Percentiles rank a stretch among this genome's conserved stretches.
phyloP scores from a whole-genome alignment of 192 early-diverging fungal genomes.

The Diversispora epigaea region DNA sequence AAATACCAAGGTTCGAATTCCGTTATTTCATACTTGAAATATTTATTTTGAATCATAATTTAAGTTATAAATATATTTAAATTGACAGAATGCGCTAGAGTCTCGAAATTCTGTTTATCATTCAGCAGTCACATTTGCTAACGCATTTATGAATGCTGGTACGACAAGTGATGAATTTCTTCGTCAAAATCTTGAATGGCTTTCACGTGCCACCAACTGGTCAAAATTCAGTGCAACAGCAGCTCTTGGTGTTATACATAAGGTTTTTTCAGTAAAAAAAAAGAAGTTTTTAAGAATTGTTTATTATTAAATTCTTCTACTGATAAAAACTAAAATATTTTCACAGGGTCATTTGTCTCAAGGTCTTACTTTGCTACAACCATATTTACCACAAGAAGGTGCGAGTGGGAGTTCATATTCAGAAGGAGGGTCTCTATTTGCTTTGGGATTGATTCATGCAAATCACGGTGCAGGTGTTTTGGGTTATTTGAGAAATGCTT shows the following conservation, averaged over 20 bases:
- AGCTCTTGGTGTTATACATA: conserved; percentile 96
- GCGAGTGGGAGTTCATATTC: conserved; percentile 85
- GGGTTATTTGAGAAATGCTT: conserved; percentile 76
- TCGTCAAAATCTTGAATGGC: conserved; percentile 96
- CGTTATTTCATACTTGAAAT: neutral
- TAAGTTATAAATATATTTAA: neutral
- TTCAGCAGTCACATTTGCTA: conserved; percentile 93
- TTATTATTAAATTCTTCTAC: neutral
- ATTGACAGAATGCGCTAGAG: conserved; percentile 75
- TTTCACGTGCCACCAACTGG: conserved; percentile 96
- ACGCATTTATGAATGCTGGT: conserved; percentile 97
- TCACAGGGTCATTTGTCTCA: conserved; percentile 83
- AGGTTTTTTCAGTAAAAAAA: conserved; percentile 39
- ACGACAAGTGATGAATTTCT: conserved; percentile 98
- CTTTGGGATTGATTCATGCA: conserved; percentile 94
- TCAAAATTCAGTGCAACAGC: conserved; percentile 99
- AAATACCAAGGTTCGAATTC: conserved; percentile 67
- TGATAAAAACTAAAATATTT: neutral
- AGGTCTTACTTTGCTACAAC: conserved; percentile 77
- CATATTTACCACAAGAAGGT: conserved; percentile 93
- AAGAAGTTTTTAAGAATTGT: neutral
- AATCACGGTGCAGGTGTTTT: conserved; percentile 87
- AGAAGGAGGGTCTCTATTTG: conserved; percentile 97
- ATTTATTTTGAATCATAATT: neutral
- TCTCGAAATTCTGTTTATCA: conserved; percentile 90